phyloP scores from a whole-genome alignment of 2,329 filamentous ascomycete species.

The Gnomoniopsis smithogilvyi region DNA sequence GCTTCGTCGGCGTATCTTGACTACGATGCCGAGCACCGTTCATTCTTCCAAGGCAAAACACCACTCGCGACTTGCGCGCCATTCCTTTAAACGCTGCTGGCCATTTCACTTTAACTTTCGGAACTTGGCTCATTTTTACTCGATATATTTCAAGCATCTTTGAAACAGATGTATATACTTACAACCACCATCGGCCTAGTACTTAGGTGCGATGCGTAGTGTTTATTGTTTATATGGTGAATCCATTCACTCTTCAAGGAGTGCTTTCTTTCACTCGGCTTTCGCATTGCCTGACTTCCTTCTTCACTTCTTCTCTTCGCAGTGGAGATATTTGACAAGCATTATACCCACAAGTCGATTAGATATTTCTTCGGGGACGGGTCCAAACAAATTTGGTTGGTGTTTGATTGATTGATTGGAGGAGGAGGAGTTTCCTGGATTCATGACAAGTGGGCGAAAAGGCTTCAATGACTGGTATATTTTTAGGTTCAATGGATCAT shows the following conservation, averaged over 20 bases:
- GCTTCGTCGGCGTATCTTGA: neutral
- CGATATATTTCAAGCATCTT: constrained; percentile 6
- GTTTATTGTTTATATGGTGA: constrained; percentile 18
- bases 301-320: neutral
- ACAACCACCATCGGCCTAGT: constrained; percentile 3
- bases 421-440: neutral
- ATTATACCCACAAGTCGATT: constrained; percentile 11
- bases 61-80: constrained; percentile 2
- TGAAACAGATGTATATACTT: constrained; percentile 8
- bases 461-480: constrained; percentile 4
- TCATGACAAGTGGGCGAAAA: neutral
- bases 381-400: neutral
- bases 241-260: neutral
- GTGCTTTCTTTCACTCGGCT: neutral
- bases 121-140: constrained; percentile 1
- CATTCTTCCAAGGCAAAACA: too few species aligned
- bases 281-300: neutral
- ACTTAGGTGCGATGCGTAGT: constrained; percentile 9
- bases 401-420: neutral
- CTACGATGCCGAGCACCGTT: too few species aligned
- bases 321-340: constrained; percentile 5
- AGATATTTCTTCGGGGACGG: neutral
- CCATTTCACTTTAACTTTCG: constrained; percentile 9
- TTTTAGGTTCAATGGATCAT: constrained; percentile 14
- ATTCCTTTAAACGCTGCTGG: constrained; percentile 12